Evolutionary conservation across 1,284 basidiomycete species (phyloP), one percentile per base, ranked within the genome.

Genomic region (Laetiporus sulphureus): DNA sequence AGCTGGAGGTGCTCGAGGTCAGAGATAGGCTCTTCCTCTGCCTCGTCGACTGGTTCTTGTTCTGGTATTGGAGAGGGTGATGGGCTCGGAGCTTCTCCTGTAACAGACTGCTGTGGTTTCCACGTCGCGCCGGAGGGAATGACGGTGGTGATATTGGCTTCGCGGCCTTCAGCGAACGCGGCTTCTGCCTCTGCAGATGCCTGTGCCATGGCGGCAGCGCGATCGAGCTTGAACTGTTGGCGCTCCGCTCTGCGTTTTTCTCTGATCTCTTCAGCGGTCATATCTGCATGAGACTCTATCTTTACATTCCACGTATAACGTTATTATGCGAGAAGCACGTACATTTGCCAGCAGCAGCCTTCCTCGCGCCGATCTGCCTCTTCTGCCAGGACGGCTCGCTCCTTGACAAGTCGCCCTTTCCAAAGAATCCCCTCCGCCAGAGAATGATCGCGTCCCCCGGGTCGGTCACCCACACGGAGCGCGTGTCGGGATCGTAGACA

Each of bases 401-500:
- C 41, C 96, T 67, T 27, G 89, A 93, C 36, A 99, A 67, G 55
- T 86, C 86, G 1, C 96, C 96, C 62, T 99, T 99, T 16, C 96
- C 95, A 61, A 98, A 99, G 69, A 98, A 98, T 0, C 96, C 95
- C 44, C 87, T 70, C 33, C 78, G 71, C 89, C 96, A 99, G 20
- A 99, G 71, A 1, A 83, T 64, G 50, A 70, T 69, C 27, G 79
- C 77, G 57, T 90, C 77, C 18, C 63, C 67, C 19, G 67, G 59
- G 45, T 82, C 73, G 0, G 71, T 65, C 1, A 95, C 72, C 88
- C 90, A 94, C 7, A 95, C 85, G 0, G 84, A 87, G 23, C 77
- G 76, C 13, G 90, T 90, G 1, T 72, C 56, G 1, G 72, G 59
- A 56, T 95, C 92, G 46, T 86, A 82, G 4, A 79, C 55, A 3